A percentile compares a stretch with the other conserved stretches of the same genome.
Conservation (phyloP, 257 asterid genomes). For the Handroanthus guayacan region DNA sequence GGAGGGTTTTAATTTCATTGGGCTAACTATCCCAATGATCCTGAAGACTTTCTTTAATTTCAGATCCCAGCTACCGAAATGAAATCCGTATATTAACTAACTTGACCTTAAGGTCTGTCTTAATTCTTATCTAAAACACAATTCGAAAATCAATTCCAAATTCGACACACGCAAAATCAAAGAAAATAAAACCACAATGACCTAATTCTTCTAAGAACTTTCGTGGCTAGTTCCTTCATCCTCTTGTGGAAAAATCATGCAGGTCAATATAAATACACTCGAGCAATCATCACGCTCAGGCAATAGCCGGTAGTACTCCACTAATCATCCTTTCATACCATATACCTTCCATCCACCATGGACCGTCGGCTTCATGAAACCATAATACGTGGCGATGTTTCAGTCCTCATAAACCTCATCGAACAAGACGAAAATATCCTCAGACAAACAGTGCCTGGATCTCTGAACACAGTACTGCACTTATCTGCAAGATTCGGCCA, state of each 20-base stretch:
- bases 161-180: too few relatives aligned
- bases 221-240: slow-evolving; percentile 23
- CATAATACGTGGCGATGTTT: slow-evolving; percentile 39
- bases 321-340: background rate
- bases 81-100: too few relatives aligned
- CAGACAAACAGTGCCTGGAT: slow-evolving; percentile 16
- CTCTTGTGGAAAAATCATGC: slow-evolving; percentile 25
- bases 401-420: slow-evolving; percentile 29
- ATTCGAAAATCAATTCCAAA: too few relatives aligned
- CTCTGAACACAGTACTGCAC: slow-evolving; percentile 45
- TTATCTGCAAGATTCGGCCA: slow-evolving; percentile 54
- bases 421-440: slow-evolving; percentile 26
- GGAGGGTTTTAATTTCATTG: too few relatives aligned
- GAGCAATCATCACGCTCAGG: background rate
- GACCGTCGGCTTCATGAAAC: slow-evolving; percentile 52
- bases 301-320: background rate
- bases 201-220: background rate
- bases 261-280: background rate
- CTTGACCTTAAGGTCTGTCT: too few relatives aligned
- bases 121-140: too few relatives aligned
- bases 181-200: too few relatives aligned
- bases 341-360: slow-evolving; percentile 33
- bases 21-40: too few relatives aligned
- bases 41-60: too few relatives aligned
- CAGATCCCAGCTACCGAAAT: too few relatives aligned